These are phyloP conservation scores for Simplicillium aogashimaense DNA, from an alignment of 2,329 filamentous ascomycete species.

Conservation along the genomic window DNA sequence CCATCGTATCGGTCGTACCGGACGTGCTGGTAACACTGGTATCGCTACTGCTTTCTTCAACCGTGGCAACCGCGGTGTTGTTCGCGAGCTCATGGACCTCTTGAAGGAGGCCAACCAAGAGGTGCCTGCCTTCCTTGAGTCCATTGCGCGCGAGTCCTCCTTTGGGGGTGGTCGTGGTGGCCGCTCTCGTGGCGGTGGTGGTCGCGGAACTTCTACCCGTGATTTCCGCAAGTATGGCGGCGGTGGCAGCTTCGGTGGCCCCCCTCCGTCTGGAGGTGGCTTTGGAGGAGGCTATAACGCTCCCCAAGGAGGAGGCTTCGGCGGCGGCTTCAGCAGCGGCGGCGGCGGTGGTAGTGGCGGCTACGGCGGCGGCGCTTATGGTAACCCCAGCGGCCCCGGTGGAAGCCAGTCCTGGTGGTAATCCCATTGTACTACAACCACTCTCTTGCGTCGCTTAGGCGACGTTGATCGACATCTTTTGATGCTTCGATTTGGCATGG, in stretches of 20 bases:
- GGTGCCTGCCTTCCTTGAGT: slow-evolving; percentile 87
- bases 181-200: slow-evolving; percentile 45
- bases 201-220: slow-evolving; percentile 66
- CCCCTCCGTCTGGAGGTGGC: slow-evolving; percentile 20
- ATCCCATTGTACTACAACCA: slow-evolving; percentile 16
- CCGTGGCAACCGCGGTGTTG: slow-evolving; percentile 95
- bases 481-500: slow-evolving; percentile 10
- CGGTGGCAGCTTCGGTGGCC: slow-evolving; percentile 20
- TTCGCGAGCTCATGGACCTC: slow-evolving; percentile 92
- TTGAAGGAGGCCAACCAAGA: slow-evolving; percentile 99
- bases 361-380: slow-evolving; percentile 35
- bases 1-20: slow-evolving; percentile 98
- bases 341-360: slow-evolving; percentile 31
- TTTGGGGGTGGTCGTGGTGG: slow-evolving; percentile 63
- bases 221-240: slow-evolving; percentile 72
- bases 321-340: slow-evolving; percentile 24
- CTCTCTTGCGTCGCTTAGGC: slow-evolving; percentile 9
- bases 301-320: slow-evolving; percentile 22
- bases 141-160: slow-evolving; percentile 88
- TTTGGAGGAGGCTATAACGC: slow-evolving; percentile 36
- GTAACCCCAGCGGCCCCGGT: slow-evolving; percentile 61
- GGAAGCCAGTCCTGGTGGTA: slow-evolving; percentile 58
- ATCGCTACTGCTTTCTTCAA: slow-evolving; percentile 99
- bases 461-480: slow-evolving; percentile 1
- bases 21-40: slow-evolving; percentile 98